These are phyloP conservation scores for Starmerella sp. DNA, from an alignment of 805 yeast species.

Conservation along the genomic window DNA sequence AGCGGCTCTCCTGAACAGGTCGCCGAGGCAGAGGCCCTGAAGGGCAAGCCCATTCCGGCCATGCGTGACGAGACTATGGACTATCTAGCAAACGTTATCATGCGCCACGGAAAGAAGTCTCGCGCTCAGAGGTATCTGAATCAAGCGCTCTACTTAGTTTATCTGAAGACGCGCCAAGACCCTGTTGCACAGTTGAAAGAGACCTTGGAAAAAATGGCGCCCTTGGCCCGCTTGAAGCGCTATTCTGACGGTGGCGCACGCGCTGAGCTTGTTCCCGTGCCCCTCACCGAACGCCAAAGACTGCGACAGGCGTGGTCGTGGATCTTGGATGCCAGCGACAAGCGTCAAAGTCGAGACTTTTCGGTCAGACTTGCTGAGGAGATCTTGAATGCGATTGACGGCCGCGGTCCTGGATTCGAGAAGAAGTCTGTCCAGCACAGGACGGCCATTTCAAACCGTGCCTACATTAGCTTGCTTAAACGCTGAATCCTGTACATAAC, in stretches of 20 bases:
- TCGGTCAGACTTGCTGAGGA: constrained; percentile 89
- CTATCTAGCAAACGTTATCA: constrained; percentile 72
- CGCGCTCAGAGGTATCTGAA: constrained; percentile 62
- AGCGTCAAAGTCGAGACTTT: constrained; percentile 68
- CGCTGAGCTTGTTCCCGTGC: constrained; percentile 67
- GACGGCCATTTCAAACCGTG: constrained; percentile 72
- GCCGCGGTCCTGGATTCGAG: constrained; percentile 73
- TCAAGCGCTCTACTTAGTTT: constrained; percentile 69
- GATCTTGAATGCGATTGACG: constrained; percentile 61
- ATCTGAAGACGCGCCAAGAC: constrained; percentile 59
- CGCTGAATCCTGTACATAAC: constrained; percentile 6
- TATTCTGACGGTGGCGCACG: constrained; percentile 80
- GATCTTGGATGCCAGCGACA: constrained; percentile 76
- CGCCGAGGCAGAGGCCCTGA: constrained; percentile 41
- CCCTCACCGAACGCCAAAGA: constrained; percentile 72
- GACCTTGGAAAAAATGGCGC: constrained; percentile 71
- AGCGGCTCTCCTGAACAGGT: constrained; percentile 45
- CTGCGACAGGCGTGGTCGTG: constrained; percentile 77
- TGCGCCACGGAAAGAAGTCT: constrained; percentile 85
- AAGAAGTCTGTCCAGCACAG: constrained; percentile 75
- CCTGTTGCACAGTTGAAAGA: constrained; percentile 68
- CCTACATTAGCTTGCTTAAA: constrained; percentile 7
- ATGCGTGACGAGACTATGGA: constrained; percentile 59
- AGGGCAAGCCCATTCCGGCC: constrained; percentile 46
- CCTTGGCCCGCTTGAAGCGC: constrained; percentile 66